Percentiles rank a stretch among this genome's conserved stretches.
Conservation (phyloP, 1,139 yeast species). For the Kodamaea alishanica region DNA sequence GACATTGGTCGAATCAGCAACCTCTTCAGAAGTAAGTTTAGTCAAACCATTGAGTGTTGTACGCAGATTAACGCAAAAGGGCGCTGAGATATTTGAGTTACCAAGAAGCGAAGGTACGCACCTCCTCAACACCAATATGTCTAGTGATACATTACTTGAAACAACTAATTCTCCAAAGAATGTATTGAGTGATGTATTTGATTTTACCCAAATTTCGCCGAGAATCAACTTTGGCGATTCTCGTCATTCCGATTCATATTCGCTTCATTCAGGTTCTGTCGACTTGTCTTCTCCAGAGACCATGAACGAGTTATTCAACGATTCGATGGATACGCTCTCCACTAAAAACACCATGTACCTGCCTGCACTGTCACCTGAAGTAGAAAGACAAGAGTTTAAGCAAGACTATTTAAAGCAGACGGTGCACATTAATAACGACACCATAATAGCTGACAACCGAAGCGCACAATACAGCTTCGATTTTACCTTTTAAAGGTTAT, state of each 20-base stretch:
- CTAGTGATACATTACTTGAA: slow-evolving; percentile 19
- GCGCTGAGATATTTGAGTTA: slow-evolving; percentile 23
- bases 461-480: too few species aligned
- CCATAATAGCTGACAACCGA: too few species aligned
- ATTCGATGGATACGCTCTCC: slow-evolving; percentile 21
- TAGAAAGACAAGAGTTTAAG: too few species aligned
- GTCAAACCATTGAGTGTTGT: slow-evolving; percentile 11
- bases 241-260: slow-evolving; percentile 13
- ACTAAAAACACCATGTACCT: slow-evolving; percentile 20
- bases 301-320: slow-evolving; percentile 15
- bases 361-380: too few species aligned
- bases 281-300: slow-evolving; percentile 14
- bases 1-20: slow-evolving; percentile 25
- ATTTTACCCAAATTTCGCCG: too few species aligned
- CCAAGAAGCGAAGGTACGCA: slow-evolving; percentile 10
- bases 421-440: too few species aligned
- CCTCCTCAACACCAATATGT: slow-evolving; percentile 10
- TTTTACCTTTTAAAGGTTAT: too few species aligned
- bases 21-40: slow-evolving; percentile 4
- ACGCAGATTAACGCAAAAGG: slow-evolving; percentile 8
- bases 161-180: too few species aligned
- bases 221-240: slow-evolving; percentile 8
- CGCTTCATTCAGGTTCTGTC: slow-evolving; percentile 14
- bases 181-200: too few species aligned
- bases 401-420: too few species aligned